Percentiles rank a stretch among this genome's conserved stretches.
phyloP scores from a whole-genome alignment of 208 protist species.

The Leishmania major region DNA sequence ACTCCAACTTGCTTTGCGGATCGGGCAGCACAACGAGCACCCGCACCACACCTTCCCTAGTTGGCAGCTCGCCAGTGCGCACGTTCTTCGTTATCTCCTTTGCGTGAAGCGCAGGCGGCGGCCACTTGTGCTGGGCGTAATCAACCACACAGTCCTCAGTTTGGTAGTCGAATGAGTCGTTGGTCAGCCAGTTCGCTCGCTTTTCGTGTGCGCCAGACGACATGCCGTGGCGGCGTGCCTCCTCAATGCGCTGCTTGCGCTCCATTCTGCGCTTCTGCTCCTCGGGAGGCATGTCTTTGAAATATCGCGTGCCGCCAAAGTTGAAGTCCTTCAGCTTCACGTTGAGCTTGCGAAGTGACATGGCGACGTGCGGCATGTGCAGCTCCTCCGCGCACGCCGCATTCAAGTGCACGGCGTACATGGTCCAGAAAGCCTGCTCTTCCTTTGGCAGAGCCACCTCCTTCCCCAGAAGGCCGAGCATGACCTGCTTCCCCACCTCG shows the following conservation, averaged over 20 bases:
- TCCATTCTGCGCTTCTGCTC: constrained; percentile 67
- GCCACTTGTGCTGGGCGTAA: constrained; percentile 53
- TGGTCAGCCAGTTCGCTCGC: constrained; percentile 59
- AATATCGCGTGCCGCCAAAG: constrained; percentile 91
- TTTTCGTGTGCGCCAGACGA: neutral
- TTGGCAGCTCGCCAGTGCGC: neutral
- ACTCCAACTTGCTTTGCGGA: neutral
- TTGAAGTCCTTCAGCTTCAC: constrained; percentile 92
- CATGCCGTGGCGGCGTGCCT: constrained; percentile 44
- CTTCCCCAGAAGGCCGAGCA: constrained; percentile 61
- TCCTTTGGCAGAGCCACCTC: constrained; percentile 52
- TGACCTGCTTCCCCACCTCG: constrained; percentile 83
- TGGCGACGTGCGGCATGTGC: constrained; percentile 62
- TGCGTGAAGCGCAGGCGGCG: constrained; percentile 53
- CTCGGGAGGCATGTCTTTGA: constrained; percentile 85
- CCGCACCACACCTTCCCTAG: constrained; percentile 1
- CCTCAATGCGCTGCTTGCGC: constrained; percentile 65
- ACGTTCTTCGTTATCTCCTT: constrained; percentile 19
- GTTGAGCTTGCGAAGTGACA: constrained; percentile 86
- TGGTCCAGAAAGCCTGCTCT: constrained; percentile 74
- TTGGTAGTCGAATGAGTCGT: constrained; percentile 92
- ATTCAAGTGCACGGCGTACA: constrained; percentile 72
- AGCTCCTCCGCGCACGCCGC: constrained; percentile 51
- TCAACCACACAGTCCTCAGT: constrained; percentile 72
- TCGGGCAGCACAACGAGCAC: constrained; percentile 46